Evolutionary conservation across 2,329 filamentous ascomycete species (phyloP).

Genomic region (Esteya vermicola): DNA sequence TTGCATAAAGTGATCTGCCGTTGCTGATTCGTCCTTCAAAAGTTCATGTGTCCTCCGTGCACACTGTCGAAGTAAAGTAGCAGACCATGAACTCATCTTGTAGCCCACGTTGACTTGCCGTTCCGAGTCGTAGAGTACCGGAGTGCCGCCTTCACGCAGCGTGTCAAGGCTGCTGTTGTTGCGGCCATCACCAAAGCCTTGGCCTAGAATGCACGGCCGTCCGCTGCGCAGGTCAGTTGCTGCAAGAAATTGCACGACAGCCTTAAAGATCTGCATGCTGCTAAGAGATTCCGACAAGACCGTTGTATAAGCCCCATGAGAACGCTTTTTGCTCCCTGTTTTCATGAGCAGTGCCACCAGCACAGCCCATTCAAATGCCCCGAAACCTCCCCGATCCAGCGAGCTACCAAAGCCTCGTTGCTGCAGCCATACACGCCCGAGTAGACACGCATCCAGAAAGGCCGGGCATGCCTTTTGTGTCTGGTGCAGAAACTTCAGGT

Average conservation of each 20-base stretch:
- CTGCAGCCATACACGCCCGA: slow-evolving; percentile 79
- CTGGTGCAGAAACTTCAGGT: slow-evolving; percentile 62
- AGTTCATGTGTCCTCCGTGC: slow-evolving; percentile 61
- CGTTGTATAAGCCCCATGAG: slow-evolving; percentile 30
- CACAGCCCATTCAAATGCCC: slow-evolving; percentile 81
- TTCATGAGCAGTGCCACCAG: slow-evolving; percentile 68
- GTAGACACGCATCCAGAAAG: slow-evolving; percentile 70
- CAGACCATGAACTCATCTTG: slow-evolving; percentile 85
- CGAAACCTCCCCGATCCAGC: slow-evolving; percentile 70
- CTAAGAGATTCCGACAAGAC: slow-evolving; percentile 69
- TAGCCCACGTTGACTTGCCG: slow-evolving; percentile 70
- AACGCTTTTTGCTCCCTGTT: slow-evolving; percentile 45
- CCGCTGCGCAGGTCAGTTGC: slow-evolving; percentile 57
- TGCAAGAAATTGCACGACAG: slow-evolving; percentile 74
- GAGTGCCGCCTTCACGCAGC: slow-evolving; percentile 32
- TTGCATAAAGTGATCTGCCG: slow-evolving; percentile 71
- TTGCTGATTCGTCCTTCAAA: slow-evolving; percentile 55
- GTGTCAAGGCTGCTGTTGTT: slow-evolving; percentile 7
- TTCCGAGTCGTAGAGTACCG: slow-evolving; percentile 64
- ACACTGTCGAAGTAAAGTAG: slow-evolving; percentile 56
- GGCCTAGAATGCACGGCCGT: slow-evolving; percentile 41
- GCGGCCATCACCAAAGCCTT: too few species aligned
- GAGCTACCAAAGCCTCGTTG: slow-evolving; percentile 68
- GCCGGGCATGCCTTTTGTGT: slow-evolving; percentile 53
- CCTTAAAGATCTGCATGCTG: slow-evolving; percentile 90